Base-by-base conservation (phyloP, 805 yeast species). In the Pichia insulana region DNA sequence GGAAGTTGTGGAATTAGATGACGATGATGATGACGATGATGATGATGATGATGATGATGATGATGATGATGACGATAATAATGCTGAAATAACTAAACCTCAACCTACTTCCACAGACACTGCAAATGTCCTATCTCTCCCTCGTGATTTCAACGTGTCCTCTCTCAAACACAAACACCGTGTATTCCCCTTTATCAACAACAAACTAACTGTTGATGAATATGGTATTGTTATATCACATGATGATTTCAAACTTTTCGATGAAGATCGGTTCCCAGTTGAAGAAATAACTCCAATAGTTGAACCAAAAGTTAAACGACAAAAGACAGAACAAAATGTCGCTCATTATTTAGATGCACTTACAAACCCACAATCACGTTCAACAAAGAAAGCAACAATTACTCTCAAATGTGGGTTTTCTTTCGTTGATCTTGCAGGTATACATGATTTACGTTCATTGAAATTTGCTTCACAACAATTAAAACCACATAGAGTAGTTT, bases 371-470 rank as follows among this genome's bases (percentile, higher is more conserved):
- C 47, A 50, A 17, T 31, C 43, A 4, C 47, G 58, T 20, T 28
- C 42, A 4, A 35, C 40, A 15, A 34, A 30, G 12, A 16, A 37
- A 1, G 19, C 40, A 9, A 48, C 40, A 16, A 58, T 81, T 11
- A 64, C 64, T 5, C 65, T 86, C 4, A 67, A 80, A 45, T 88
- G 96, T 61, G 82, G 80, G 1, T 61, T 89, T 7, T 73, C 84
- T 2, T 87, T 68, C 56, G 74, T 90, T 43, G 97, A 90, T 57
- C 67, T 89, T 36, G 75, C 88, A 13, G 96, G 96, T 17, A 62
- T 83, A 16, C 90, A 86, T 0, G 97, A 92, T 56, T 66, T 80
- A 48, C 71, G 96, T 48, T 90, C 98, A 0, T 63, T 86, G 43
- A 71, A 79, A 36, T 76, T 85, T 60, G 83, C 89, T 42, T 69